phyloP scores from a whole-genome alignment of 139 green algal species.

The Coelastrella sp. region DNA sequence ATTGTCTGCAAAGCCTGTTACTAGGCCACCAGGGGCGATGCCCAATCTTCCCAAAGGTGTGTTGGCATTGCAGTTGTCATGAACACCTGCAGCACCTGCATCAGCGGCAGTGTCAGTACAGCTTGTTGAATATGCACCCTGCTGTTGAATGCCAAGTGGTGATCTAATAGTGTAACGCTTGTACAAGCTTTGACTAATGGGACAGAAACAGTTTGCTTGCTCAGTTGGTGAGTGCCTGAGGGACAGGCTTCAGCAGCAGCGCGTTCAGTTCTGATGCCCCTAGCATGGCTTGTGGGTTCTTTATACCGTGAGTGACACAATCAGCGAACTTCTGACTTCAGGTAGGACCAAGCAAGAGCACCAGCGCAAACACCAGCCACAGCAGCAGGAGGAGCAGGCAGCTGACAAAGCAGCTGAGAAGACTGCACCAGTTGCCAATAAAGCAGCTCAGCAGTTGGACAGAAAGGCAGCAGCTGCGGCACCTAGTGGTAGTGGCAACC shows the following conservation, averaged over 20 bases:
- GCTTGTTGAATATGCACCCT: no score
- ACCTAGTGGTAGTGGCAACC: constrained; percentile 2
- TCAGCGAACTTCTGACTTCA: neutral
- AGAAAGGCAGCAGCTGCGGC: constrained; percentile 19
- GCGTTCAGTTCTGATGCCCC: no score
- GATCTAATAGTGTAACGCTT: no score
- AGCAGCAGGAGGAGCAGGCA: constrained; percentile 2
- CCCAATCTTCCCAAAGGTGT: neutral
- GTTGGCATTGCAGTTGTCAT: neutral
- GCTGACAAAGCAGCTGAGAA: neutral
- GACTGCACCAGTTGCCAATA: neutral
- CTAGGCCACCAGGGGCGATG: neutral
- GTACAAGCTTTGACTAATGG: no score
- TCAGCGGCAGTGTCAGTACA: no score
- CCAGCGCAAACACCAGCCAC: neutral
- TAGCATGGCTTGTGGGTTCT: neutral
- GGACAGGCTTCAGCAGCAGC: no score
- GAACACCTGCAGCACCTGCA: no score
- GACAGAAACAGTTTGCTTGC: no score
- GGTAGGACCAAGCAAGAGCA: neutral
- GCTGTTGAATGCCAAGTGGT: no score
- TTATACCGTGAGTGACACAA: neutral
- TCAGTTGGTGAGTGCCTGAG: no score
- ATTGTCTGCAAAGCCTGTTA: constrained; percentile 25
- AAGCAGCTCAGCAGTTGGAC: neutral